phyloP scores from a whole-genome alignment of 2,329 filamentous ascomycete genomes.

The Penicillium rolfsii region DNA sequence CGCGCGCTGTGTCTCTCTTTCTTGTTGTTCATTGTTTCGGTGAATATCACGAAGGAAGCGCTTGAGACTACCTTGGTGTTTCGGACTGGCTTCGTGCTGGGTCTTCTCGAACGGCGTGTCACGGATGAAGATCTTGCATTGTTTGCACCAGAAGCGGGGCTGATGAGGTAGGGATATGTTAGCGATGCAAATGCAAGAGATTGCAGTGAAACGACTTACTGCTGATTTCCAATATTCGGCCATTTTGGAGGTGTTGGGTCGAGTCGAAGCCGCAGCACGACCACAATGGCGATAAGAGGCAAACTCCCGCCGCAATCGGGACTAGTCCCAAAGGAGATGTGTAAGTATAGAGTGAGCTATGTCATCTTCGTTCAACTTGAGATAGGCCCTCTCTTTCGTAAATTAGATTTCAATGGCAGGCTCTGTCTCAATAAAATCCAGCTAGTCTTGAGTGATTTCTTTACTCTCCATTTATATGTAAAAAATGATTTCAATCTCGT shows the following conservation, averaged over 20 bases:
- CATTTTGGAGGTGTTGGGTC: slow-evolving; percentile 57
- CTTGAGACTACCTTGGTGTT: slow-evolving; percentile 83
- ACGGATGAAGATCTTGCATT: slow-evolving; percentile 86
- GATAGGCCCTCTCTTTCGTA: neutral
- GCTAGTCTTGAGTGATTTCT: neutral
- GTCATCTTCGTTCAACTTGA: neutral
- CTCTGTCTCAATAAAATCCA: too few relatives aligned
- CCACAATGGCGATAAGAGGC: slow-evolving; percentile 20
- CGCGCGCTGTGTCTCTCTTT: slow-evolving; percentile 79
- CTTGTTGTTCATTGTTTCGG: slow-evolving; percentile 76
- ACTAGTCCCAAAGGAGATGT: slow-evolving; percentile 23
- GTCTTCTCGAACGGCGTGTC: slow-evolving; percentile 88
- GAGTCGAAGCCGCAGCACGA: neutral
- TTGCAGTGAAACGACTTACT: slow-evolving; percentile 44
- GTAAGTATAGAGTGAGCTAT: neutral
- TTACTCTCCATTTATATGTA: neutral
- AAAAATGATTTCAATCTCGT: too few relatives aligned
- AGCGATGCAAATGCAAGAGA: neutral
- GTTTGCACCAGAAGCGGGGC: slow-evolving; percentile 97
- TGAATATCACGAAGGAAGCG: slow-evolving; percentile 89
- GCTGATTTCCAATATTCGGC: slow-evolving; percentile 99
- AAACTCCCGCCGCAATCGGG: slow-evolving; percentile 10
- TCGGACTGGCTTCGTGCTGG: slow-evolving; percentile 85
- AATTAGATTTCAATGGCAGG: neutral
- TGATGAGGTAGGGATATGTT: slow-evolving; percentile 30